Base-by-base conservation (phyloP, 805 yeast genomes). In the Teunomyces gatunensis region DNA sequence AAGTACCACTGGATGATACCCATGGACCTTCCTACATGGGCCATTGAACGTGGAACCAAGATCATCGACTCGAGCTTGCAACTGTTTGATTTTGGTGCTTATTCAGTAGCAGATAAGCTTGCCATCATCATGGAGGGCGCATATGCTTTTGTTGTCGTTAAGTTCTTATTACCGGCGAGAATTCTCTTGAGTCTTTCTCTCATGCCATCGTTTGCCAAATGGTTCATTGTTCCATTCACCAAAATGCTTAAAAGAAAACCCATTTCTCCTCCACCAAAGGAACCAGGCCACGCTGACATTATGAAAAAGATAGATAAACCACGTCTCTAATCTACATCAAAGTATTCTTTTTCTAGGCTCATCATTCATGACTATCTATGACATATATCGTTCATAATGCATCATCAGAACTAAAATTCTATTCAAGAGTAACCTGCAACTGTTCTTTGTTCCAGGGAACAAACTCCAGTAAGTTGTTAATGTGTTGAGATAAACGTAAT, bases 121-220 rank as follows among this genome's bases (percentile, higher is more conserved):
- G 69, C 71, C 43, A 60, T 84, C 23, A 67, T 87, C 5, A 61
- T 83, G 54, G 87, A 86, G 53, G 95, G 95, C 7, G 90, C 91
- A 0, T 75, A 85, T 21, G 83, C 95, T 0, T 88, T 83, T 56
- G 85, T 84, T 4, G 65, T 84, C 3, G 89, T 86, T 10, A 87
- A 87, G 58, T 69, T 75, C 7, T 57, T 78, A 18, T 63, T 82
- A 50, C 88, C 89, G 0, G 44, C 81, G 2, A 67, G 89, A 46
- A 66, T 82, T 1, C 60, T 74, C 7, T 48, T 79, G 17, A 79
- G 84, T 35, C 55, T 84, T 43, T 57, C 74, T 41, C 63, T 76
- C 29, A 83, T 82, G 65, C 88, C 88, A 2, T 69, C 74, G 69
- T 78, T 81, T 53, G 83, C 88, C 4, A 63, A 71, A 44, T 72